Conservation (phyloP, 140 eudicot genomes). For the Flaveria floridana region DNA sequence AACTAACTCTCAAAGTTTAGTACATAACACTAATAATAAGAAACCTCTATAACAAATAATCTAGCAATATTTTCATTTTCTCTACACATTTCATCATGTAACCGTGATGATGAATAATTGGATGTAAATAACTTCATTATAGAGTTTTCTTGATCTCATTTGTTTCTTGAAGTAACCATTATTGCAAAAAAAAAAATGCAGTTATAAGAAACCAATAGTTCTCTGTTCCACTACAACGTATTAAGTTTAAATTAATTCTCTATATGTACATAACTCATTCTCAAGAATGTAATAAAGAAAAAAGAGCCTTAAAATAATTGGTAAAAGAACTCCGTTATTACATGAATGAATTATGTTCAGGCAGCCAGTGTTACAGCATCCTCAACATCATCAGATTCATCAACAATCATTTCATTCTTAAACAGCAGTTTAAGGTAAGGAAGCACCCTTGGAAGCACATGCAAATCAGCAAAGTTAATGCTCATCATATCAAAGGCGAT, state of each 20-base stretch:
- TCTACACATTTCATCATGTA: no score
- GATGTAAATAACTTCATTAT: neutral
- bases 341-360: slow-evolving; percentile 15
- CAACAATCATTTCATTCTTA: slow-evolving; percentile 64
- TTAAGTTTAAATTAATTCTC: neutral
- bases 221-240: neutral
- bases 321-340: neutral
- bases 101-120: no score
- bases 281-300: slow-evolving; percentile 16
- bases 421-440: slow-evolving; percentile 76
- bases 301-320: neutral
- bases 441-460: slow-evolving; percentile 71
- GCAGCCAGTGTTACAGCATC: slow-evolving; percentile 41
- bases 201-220: neutral
- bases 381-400: slow-evolving; percentile 60
- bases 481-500: slow-evolving; percentile 95
- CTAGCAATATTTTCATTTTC: no score
- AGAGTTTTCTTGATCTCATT: neutral
- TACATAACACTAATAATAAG: no score
- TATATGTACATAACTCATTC: slow-evolving; percentile 23
- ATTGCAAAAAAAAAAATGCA: slow-evolving; percentile 6
- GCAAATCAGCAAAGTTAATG: slow-evolving; percentile 77
- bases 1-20: no score
- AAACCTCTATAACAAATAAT: no score
- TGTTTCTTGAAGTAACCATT: slow-evolving; percentile 6